These are phyloP conservation scores for Xylariales sp. DNA, from an alignment of 2,329 filamentous ascomycete species.

Conservation along the genomic window DNA sequence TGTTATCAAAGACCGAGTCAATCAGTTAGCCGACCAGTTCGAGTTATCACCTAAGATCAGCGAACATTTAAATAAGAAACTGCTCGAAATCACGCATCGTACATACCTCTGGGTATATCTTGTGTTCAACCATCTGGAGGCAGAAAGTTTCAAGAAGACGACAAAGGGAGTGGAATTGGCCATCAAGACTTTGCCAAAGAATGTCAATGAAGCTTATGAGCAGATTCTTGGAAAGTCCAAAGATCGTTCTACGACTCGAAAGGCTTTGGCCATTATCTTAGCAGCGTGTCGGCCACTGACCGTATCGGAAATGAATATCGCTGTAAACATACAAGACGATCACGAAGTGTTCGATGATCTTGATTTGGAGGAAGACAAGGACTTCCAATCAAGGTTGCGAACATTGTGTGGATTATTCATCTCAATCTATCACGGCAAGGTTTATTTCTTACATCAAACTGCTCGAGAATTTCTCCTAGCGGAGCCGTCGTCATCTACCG, in stretches of 20 bases:
- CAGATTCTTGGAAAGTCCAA: conserved; percentile 19
- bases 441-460: conserved; percentile 28
- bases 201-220: conserved; percentile 24
- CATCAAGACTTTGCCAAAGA: conserved; percentile 19
- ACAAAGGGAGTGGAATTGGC: conserved; percentile 11
- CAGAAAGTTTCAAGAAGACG: neutral
- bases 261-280: conserved; percentile 19
- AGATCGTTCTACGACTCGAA: conserved; percentile 4
- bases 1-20: conserved; percentile 25
- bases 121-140: conserved; percentile 25
- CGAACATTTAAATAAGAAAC: conserved; percentile 11
- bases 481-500: conserved; percentile 1
- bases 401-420: conserved; percentile 23
- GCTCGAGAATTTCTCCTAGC: conserved; percentile 25
- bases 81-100: conserved; percentile 18
- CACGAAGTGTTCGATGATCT: neutral
- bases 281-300: conserved; percentile 20
- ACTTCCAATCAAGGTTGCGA: conserved; percentile 15
- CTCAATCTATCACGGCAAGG: conserved; percentile 17
- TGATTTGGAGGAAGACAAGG: conserved; percentile 6
- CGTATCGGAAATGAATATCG: conserved; percentile 22
- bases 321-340: conserved; percentile 8
- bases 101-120: conserved; percentile 34
- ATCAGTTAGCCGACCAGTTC: conserved; percentile 12
- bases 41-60: conserved; percentile 11